These are phyloP conservation scores for Pseudopithomyces maydicus DNA, from an alignment of 2,329 filamentous ascomycete species.

Conservation along the genomic window DNA sequence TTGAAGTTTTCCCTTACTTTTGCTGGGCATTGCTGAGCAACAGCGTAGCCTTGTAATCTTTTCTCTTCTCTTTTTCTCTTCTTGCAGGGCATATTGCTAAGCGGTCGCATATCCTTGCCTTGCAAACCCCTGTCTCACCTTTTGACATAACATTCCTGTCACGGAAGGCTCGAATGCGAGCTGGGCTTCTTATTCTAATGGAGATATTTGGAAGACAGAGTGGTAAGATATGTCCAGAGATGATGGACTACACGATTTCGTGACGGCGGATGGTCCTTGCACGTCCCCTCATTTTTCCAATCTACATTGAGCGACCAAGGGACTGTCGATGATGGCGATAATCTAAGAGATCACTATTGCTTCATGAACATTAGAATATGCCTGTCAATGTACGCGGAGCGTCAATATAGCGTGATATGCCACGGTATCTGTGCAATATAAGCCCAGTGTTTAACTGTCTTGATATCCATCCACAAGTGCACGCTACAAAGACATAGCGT, in stretches of 20 bases:
- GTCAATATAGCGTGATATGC: conserved; percentile 10
- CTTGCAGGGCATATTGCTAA: not conserved
- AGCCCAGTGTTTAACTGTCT: not conserved
- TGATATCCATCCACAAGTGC: too few relatives aligned
- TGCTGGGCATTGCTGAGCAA: conserved; percentile 36
- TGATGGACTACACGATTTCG: too few relatives aligned
- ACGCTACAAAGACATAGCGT: too few relatives aligned
- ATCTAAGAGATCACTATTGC: too few relatives aligned
- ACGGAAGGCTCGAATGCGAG: not conserved
- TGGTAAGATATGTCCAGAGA: conserved; percentile 6
- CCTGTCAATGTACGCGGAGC: conserved; percentile 12
- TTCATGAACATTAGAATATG: conserved; percentile 1
- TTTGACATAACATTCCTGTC: too few relatives aligned
- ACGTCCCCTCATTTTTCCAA: too few relatives aligned
- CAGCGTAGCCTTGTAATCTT: conserved; percentile 23
- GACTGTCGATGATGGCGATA: too few relatives aligned
- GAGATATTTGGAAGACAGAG: conserved; percentile 24
- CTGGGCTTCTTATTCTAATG: conserved; percentile 24
- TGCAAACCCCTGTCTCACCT: too few relatives aligned
- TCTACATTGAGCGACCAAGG: too few relatives aligned
- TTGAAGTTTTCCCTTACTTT: conserved; percentile 6
- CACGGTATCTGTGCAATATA: not conserved
- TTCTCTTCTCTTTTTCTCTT: conserved; percentile 5
- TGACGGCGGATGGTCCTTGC: too few relatives aligned
- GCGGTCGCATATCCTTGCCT: too few relatives aligned